Evolutionary conservation across 768 basidiomycete species (phyloP).

Genomic region (Rubroboletus pulcherrimus): DNA sequence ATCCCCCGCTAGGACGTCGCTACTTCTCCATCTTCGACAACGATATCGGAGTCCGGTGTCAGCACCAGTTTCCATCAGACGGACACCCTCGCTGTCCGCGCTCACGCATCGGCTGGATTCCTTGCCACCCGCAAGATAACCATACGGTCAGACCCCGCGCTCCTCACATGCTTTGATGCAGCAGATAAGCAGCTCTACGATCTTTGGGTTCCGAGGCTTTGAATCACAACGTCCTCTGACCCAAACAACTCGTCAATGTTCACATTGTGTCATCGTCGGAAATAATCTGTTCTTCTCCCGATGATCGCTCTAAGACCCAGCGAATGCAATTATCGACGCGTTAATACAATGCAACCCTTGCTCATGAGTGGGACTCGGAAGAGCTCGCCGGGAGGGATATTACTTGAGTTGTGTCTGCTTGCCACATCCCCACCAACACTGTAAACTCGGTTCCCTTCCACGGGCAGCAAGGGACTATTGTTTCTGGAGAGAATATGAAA

Average conservation of each 20-base stretch:
- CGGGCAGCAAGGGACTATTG: too few species aligned
- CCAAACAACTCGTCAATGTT: background rate
- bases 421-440: background rate
- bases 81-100: conserved; percentile 17
- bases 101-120: conserved; percentile 19
- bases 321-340: background rate
- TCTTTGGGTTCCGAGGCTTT: conserved; percentile 58
- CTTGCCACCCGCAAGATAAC: conserved; percentile 36
- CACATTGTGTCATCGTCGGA: background rate
- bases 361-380: background rate
- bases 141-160: conserved; percentile 62
- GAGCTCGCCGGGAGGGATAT: background rate
- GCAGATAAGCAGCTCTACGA: conserved; percentile 74
- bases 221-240: background rate
- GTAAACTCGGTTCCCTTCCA: background rate
- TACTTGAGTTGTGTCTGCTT: background rate
- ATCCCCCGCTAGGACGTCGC: conserved; percentile 12
- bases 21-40: conserved; percentile 29
- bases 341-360: background rate
- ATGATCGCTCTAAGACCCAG: background rate
- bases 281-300: background rate
- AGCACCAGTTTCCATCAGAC: conserved; percentile 20
- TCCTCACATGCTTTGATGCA: conserved; percentile 72
- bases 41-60: conserved; percentile 28
- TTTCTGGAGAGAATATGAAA: background rate